These are phyloP conservation scores for Argentina anserina DNA, from an alignment of 306 rosid species.

Conservation along the genomic window DNA sequence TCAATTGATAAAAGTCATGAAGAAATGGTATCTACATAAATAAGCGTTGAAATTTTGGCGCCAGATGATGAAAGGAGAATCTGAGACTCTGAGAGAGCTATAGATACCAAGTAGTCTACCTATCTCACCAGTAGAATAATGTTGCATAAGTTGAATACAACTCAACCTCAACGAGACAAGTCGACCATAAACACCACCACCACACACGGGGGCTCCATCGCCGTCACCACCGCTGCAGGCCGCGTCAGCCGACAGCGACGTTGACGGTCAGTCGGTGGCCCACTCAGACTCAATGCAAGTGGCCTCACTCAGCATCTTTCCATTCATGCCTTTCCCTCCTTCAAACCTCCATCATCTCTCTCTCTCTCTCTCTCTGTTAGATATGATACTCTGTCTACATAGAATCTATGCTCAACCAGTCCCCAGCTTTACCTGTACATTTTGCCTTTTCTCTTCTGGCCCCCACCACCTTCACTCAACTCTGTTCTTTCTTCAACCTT, in stretches of 20 bases:
- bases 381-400: neutral
- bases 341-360: neutral
- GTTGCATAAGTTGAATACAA: neutral
- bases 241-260: constrained; percentile 43
- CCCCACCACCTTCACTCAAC: constrained; percentile 8
- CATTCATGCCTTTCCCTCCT: neutral
- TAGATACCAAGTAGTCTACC: neutral
- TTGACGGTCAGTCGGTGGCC: constrained; percentile 46
- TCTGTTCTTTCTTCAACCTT: neutral
- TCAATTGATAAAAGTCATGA: too few species aligned
- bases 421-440: constrained; percentile 3
- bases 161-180: neutral
- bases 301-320: constrained; percentile 66
- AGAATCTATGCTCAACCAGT: constrained; percentile 37
- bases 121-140: neutral
- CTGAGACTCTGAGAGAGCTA: neutral
- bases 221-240: constrained; percentile 4
- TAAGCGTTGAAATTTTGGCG: neutral
- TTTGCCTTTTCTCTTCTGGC: constrained; percentile 1
- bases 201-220: neutral
- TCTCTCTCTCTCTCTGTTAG: neutral
- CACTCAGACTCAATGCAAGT: constrained; percentile 49
- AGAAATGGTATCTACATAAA: too few species aligned
- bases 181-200: neutral
- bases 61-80: neutral